Conservation (phyloP, 176 grass and related monocot genomes). For the Musa itinerans region DNA sequence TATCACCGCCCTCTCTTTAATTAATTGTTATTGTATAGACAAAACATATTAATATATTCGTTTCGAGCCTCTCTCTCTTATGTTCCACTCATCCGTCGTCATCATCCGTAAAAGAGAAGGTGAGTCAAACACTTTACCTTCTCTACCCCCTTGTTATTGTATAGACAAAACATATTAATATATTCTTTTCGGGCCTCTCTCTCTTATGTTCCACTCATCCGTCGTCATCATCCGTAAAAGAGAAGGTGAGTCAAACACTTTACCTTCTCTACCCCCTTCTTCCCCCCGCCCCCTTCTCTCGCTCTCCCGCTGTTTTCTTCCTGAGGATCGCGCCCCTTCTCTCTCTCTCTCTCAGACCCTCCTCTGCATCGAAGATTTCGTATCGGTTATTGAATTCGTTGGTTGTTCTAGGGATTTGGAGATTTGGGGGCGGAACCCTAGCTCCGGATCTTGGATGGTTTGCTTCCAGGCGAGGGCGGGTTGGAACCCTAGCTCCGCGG, state of each 20-base stretch:
- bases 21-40: too few relatives aligned
- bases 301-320: not conserved
- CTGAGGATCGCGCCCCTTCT: not conserved
- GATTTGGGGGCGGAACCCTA: conserved; percentile 7
- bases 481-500: not conserved
- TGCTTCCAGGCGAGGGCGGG: not conserved
- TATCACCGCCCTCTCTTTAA: too few relatives aligned
- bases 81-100: not conserved
- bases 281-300: not conserved
- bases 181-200: not conserved
- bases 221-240: conserved; percentile 5
- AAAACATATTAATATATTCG: not conserved
- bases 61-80: not conserved
- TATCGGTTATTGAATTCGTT: not conserved
- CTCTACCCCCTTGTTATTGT: not conserved
- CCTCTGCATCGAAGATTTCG: not conserved
- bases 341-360: not conserved
- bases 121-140: conserved; percentile 2
- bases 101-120: conserved; percentile 1
- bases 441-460: not conserved
- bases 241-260: conserved; percentile 1
- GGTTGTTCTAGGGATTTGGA: not conserved
- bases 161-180: not conserved
- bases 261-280: not conserved
- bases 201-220: not conserved